phyloP scores from a whole-genome alignment of 257 asterid genomes.

The Rhazya stricta region DNA sequence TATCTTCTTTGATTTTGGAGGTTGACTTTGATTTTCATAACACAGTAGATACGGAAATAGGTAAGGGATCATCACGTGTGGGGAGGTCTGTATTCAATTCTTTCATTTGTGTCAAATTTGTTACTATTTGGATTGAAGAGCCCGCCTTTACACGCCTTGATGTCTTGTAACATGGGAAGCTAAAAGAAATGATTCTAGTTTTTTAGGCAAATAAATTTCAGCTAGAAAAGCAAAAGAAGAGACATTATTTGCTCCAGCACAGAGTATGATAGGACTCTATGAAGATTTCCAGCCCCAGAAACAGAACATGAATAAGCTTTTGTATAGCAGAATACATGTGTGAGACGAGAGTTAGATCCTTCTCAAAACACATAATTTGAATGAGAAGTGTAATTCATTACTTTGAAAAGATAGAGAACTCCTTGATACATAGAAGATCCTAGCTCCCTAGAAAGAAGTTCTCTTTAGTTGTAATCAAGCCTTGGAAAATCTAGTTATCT shows the following conservation, averaged over 20 bases:
- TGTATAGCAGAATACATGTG: no score
- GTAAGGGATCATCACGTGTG: constrained; percentile 6
- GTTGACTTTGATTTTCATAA: neutral
- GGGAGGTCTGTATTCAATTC: neutral
- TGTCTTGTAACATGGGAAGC: neutral
- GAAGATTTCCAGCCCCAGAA: neutral
- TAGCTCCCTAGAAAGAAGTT: neutral
- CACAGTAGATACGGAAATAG: neutral
- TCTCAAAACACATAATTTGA: neutral
- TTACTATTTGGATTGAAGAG: neutral
- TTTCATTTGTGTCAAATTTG: neutral
- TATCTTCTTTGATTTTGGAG: neutral
- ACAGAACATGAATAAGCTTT: neutral
- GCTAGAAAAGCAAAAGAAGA: no score
- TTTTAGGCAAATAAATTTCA: no score
- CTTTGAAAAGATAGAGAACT: no score
- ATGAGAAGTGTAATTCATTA: no score
- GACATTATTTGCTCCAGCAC: no score
- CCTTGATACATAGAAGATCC: no score
- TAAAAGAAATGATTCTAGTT: neutral
- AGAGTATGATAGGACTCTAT: no score
- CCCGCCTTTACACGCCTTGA: neutral
- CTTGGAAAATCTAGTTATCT: no score
- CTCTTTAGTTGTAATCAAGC: no score
- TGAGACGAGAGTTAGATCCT: no score